phyloP scores from a whole-genome alignment of 805 yeast species.

The Barnettozyma sucrosica region DNA sequence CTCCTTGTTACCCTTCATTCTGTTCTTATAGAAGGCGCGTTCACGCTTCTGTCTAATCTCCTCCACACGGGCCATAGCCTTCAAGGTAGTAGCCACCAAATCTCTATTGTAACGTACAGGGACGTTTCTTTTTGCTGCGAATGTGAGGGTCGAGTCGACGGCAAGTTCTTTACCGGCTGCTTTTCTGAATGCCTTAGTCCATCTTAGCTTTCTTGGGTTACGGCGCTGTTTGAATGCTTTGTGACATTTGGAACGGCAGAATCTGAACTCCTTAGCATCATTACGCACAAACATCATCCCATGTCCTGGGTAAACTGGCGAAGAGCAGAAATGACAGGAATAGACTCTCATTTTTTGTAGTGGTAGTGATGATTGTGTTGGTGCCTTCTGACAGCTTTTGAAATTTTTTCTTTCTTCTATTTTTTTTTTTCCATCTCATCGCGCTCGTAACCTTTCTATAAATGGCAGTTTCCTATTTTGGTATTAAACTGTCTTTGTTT shows the following conservation, averaged over 20 bases:
- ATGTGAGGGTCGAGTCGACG: slow-evolving; percentile 92
- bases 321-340: slow-evolving; percentile 94
- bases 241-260: slow-evolving; percentile 97
- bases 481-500: slow-evolving; percentile 4
- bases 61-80: slow-evolving; percentile 93
- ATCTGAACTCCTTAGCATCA: slow-evolving; percentile 95
- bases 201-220: slow-evolving; percentile 94
- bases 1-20: slow-evolving; percentile 97
- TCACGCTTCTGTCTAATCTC: slow-evolving; percentile 95
- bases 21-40: slow-evolving; percentile 96
- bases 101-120: slow-evolving; percentile 98
- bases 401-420: not conserved
- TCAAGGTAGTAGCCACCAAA: slow-evolving; percentile 86
- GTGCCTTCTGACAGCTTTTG: not conserved
- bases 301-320: slow-evolving; percentile 91
- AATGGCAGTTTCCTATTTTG: slow-evolving; percentile 5
- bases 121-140: slow-evolving; percentile 95
- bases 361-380: too few relatives aligned
- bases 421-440: slow-evolving; percentile 4
- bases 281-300: slow-evolving; percentile 98
- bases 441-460: slow-evolving; percentile 2
- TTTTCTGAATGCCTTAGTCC: slow-evolving; percentile 99
- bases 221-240: slow-evolving; percentile 96
- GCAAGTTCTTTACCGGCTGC: slow-evolving; percentile 99
- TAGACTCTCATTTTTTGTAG: slow-evolving; percentile 80